phyloP scores from a whole-genome alignment of 306 rosid species.

The Rubus parviflorus region DNA sequence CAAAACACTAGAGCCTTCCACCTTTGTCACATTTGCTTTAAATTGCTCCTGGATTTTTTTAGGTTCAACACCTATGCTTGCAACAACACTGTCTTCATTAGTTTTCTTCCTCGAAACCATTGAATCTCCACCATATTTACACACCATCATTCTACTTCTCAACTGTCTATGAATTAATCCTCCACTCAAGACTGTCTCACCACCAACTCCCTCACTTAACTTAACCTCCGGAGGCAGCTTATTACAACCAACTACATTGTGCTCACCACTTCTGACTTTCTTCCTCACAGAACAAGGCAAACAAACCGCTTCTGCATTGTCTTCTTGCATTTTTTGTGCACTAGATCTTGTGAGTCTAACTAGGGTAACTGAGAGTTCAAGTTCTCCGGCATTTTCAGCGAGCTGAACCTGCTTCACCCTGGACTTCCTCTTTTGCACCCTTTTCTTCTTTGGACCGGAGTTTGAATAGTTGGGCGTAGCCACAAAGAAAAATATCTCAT shows the following conservation, averaged over 20 bases:
- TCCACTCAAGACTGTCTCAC: background rate
- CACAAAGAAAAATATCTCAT: slow-evolving; percentile 21
- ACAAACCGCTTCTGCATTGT: background rate
- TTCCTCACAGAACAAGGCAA: background rate
- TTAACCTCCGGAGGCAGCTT: slow-evolving; percentile 2
- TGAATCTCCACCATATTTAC: slow-evolving; percentile 15
- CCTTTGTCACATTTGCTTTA: background rate
- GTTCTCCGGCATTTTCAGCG: background rate
- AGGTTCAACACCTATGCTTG: too few relatives aligned
- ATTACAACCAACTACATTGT: slow-evolving; percentile 9
- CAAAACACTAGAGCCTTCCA: slow-evolving; percentile 1
- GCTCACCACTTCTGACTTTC: slow-evolving; percentile 14
- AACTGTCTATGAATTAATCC: slow-evolving; percentile 1
- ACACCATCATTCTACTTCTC: slow-evolving; percentile 11
- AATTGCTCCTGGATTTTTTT: too few relatives aligned
- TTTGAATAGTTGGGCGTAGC: slow-evolving; percentile 14
- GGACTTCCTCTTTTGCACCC: slow-evolving; percentile 9
- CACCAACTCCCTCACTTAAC: background rate
- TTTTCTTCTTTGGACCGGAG: slow-evolving; percentile 11
- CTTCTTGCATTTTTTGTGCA: background rate
- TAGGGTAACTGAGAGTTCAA: background rate
- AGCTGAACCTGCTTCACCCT: slow-evolving; percentile 6
- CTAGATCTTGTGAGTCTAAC: slow-evolving; percentile 23
- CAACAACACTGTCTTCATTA: background rate
- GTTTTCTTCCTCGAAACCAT: background rate